These are phyloP conservation scores for Berkeleyomyces basicola DNA, from an alignment of 2,329 filamentous ascomycete species.

Conservation along the genomic window DNA sequence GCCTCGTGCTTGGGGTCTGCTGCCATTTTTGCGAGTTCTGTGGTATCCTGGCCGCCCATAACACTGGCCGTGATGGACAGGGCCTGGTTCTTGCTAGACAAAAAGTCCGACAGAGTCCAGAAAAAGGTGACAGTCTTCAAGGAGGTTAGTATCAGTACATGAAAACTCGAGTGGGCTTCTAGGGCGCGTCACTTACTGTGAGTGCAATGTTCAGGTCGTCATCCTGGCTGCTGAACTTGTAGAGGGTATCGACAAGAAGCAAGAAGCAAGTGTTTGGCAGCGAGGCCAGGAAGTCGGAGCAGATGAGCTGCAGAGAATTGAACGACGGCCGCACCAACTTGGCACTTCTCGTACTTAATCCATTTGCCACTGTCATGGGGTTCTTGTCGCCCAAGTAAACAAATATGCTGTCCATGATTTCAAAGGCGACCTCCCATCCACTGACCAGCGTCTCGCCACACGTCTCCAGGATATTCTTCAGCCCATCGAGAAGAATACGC, in stretches of 20 bases:
- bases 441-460: constrained; percentile 69
- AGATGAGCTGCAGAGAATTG: constrained; percentile 76
- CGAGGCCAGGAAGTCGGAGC: constrained; percentile 77
- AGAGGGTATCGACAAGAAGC: constrained; percentile 70
- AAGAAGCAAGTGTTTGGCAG: constrained; percentile 55
- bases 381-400: constrained; percentile 21
- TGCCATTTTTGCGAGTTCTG: constrained; percentile 41
- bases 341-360: constrained; percentile 42
- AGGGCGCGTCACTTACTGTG: constrained; percentile 41
- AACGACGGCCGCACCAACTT: constrained; percentile 77
- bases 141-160: constrained; percentile 9
- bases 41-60: constrained; percentile 31
- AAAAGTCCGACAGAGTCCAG: constrained; percentile 84
- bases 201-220: constrained; percentile 92
- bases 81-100: constrained; percentile 43
- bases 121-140: constrained; percentile 75
- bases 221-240: constrained; percentile 74
- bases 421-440: constrained; percentile 76
- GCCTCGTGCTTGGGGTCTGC: constrained; percentile 40
- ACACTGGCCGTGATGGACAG: constrained; percentile 42
- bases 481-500: constrained; percentile 58
- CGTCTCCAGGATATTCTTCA: constrained; percentile 71
- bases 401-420: constrained; percentile 73
- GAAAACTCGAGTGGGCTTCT: background rate
- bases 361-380: constrained; percentile 19